Evolutionary conservation across 2,329 filamentous ascomycete species (phyloP), one percentile per base, ranked within the genome.

Genomic region (Fusarium miscanthi): DNA sequence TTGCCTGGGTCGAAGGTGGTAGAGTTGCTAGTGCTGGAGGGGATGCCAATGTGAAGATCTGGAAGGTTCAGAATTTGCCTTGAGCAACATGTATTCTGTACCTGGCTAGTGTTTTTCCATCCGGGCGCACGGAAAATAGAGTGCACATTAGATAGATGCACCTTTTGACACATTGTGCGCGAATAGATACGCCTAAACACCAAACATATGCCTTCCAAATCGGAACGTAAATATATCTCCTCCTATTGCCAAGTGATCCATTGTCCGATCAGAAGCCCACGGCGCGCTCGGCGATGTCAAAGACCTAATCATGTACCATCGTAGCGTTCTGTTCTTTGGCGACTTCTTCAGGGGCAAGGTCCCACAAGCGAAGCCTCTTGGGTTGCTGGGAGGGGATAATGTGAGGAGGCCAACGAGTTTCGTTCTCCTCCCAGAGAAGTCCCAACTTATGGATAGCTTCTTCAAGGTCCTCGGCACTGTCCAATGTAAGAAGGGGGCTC

Each of bases 21-120:
- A 93, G 89, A 83, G 87, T 98, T 54, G 90, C 93, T 14, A 97
- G 92, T 75, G 90, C 90, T 8, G 96, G 96, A 49, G 93, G 91
- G 16, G 96, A 99, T 87, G 95, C 94, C 38, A 92, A 93, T 2
- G 88, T 99, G 52, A 99, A 98, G 87, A 87, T 95, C 54, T 99
- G 96, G 96, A 77, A 80, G 41, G 78, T 83, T 35, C 76, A 81
- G 74, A 80, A 81, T 60, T 68, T 83, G 74, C 82, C 80, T 27
- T 82, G 35, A 62, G 45, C 21, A 49, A 60, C 8, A 49, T 40
- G 25, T 23, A 42, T 59, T 38, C 35, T 66, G 57, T 51, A 74
- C 45, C 70, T 64, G 60, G 69, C 35, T 16, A 51, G 30, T 63
- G n/a, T 51, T 59, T 56, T 66, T 37, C 35, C 43, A 43, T 46